Conservation (phyloP, 805 yeast genomes). For the Metschnikowia reukaufii region DNA sequence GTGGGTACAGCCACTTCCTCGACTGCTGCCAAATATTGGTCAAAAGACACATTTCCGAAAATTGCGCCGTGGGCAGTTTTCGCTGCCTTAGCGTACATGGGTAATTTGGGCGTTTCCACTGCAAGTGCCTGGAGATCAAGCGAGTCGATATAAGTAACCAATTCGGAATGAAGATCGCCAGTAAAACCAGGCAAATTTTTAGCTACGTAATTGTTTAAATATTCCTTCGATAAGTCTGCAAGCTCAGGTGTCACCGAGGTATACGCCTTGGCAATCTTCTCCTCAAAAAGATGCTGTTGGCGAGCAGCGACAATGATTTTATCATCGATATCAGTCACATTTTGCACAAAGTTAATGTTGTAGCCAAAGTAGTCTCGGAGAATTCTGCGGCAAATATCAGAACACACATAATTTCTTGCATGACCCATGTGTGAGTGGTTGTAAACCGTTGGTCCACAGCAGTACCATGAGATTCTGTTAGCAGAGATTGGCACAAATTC, state of each 20-base stretch:
- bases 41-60: conserved; percentile 21
- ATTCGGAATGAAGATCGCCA: conserved; percentile 34
- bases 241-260: conserved; percentile 36
- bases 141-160: conserved; percentile 50
- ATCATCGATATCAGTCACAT: conserved; percentile 98
- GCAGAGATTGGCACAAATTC: conserved; percentile 70
- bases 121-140: conserved; percentile 54
- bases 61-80: conserved; percentile 50
- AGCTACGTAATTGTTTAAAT: conserved; percentile 49
- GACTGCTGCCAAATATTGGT: conserved; percentile 47
- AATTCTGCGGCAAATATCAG: conserved; percentile 88
- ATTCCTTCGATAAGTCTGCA: conserved; percentile 37
- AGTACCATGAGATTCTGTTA: conserved; percentile 84
- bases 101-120: conserved; percentile 71
- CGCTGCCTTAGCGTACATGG: conserved; percentile 77
- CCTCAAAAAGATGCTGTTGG: conserved; percentile 76
- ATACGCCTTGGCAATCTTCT: conserved; percentile 41
- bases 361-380: conserved; percentile 90
- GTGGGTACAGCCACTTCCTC: conserved; percentile 75
- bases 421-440: conserved; percentile 98
- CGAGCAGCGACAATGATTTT: conserved; percentile 94
- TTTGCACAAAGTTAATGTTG: conserved; percentile 84
- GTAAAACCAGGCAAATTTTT: conserved; percentile 53
- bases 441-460: conserved; percentile 98
- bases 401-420: conserved; percentile 94